phyloP scores from a whole-genome alignment of 257 asterid species.

The Ligustrum vulgare region DNA sequence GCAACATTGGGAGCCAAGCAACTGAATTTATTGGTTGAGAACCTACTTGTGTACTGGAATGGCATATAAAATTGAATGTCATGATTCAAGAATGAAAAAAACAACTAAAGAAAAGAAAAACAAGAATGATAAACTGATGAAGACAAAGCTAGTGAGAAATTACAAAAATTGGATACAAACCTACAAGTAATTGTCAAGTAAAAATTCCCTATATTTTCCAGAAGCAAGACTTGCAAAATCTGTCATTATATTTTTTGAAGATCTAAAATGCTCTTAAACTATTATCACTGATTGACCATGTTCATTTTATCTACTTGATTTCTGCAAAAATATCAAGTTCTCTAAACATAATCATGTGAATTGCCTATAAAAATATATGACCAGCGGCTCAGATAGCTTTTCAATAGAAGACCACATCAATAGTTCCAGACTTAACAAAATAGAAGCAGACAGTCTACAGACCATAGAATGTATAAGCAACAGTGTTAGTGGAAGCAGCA shows the following conservation, averaged over 20 bases:
- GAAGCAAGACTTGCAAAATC: constrained; percentile 11
- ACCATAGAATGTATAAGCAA: background rate
- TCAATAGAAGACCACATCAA: background rate
- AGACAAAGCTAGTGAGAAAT: constrained; percentile 7
- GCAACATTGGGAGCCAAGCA: constrained; percentile 86
- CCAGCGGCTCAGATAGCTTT: background rate
- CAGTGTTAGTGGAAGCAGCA: background rate
- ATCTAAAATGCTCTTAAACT: background rate
- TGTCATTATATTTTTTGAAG: background rate
- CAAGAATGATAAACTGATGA: background rate
- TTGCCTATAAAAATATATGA: background rate
- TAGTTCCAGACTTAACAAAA: background rate
- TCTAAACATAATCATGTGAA: background rate
- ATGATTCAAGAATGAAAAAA: constrained; percentile 21
- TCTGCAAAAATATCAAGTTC: background rate
- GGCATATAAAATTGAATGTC: constrained; percentile 30
- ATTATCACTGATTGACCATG: background rate
- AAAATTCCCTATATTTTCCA: constrained; percentile 17
- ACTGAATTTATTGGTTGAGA: constrained; percentile 97
- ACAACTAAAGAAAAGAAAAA: constrained; percentile 22
- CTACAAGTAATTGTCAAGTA: constrained; percentile 18
- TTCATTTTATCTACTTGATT: background rate
- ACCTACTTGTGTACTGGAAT: constrained; percentile 94
- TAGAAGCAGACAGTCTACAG: too few species aligned
- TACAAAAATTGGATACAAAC: constrained; percentile 11